Base-by-base conservation (phyloP, 2,329 filamentous ascomycete genomes). In the Clonostachys rosea region DNA sequence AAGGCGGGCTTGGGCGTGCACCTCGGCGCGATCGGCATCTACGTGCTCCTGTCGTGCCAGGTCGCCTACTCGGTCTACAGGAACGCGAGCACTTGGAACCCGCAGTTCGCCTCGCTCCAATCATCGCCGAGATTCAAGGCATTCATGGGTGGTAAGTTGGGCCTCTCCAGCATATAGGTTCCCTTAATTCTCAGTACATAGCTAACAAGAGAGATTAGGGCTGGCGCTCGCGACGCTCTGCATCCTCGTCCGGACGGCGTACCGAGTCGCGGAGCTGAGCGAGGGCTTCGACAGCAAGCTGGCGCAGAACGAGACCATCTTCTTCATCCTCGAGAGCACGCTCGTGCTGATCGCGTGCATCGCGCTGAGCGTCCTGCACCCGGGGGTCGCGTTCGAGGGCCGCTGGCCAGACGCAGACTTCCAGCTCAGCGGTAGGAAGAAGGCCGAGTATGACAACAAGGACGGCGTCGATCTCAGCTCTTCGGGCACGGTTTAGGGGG, bases 231-330 rank as follows among this genome's bases (percentile, higher is more conserved):
- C 24, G 24, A 30, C 72, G 4, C 24, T 30, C 24, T 30, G 24
- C 54, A 79, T 87, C 54, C 76, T 86, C 51, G 74, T 77, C 47
- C 71, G 84, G 10, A 80, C 75, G 49, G 74, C 80, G 35, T 87
- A 79, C 59, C 76, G 84, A 44, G 75, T 84, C 20, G 76, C 76
- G 1, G 83, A 87, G 69, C 64, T 87, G 51, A 76, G 72, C 51
- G 67, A 76, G 39, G 83, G 84, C 2, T 88, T 81, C 74, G 63
- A 58, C 5, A 79, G 81, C 4, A 59, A 69, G 12, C 60, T 87
- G 50, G 81, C 83, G 54, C 60, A 59, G 35, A 61, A 75, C 35
- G 67, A 83, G 61, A 64, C 65, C 16, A 59, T 74, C 33, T 82
- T 82, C 57, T 71, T 81, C 53, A 71, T 64, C 5, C 69, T 82